These are phyloP conservation scores for Malus domestica DNA, from an alignment of 306 rosid species.

Conservation along the genomic window ASM211411v1 NC_041797.1:33174001-33174500, in stretches of 20 bases:
- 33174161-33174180: conserved; percentile 22
- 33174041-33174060: conserved; percentile 65
- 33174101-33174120: neutral
- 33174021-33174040: neutral
- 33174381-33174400: too few relatives aligned
- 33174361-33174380: too few relatives aligned
- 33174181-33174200: conserved; percentile 22
- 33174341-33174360: too few relatives aligned
- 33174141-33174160: conserved; percentile 22
- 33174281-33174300: too few relatives aligned
- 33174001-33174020: neutral
- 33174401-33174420: too few relatives aligned
- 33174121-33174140: conserved; percentile 10
- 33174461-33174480: neutral
- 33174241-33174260: too few relatives aligned
- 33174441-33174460: too few relatives aligned
- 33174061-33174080: conserved; percentile 37
- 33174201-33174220: neutral
- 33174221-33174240: too few relatives aligned
- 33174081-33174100: neutral
- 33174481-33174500: neutral
- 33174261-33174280: too few relatives aligned
- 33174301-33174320: too few relatives aligned
- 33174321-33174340: too few relatives aligned
- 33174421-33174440: too few relatives aligned